These are phyloP conservation scores for Castanospermum australe DNA, from an alignment of 306 rosid genomes.

Conservation along the genomic window DNA sequence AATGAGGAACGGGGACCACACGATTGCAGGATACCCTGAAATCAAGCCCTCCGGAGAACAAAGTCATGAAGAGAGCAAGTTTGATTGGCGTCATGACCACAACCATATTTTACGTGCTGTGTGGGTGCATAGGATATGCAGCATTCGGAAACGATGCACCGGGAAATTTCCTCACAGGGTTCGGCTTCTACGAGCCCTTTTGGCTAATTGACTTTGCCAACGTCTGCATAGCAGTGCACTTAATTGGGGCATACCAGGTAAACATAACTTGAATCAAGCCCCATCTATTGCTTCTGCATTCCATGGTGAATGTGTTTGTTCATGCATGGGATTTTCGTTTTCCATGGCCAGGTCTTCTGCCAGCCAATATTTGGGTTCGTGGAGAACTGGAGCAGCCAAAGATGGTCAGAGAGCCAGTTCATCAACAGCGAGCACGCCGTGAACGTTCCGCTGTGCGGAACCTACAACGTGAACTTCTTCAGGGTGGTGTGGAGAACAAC, in stretches of 20 bases:
- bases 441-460: slow-evolving; percentile 55
- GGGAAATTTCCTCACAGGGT: slow-evolving; percentile 96
- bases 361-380: slow-evolving; percentile 83
- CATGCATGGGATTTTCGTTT: not conserved
- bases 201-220: slow-evolving; percentile 95
- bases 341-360: slow-evolving; percentile 65
- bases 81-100: slow-evolving; percentile 75
- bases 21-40: slow-evolving; percentile 76
- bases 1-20: not conserved
- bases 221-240: slow-evolving; percentile 79
- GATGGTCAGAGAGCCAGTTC: slow-evolving; percentile 71
- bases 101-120: slow-evolving; percentile 73
- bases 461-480: slow-evolving; percentile 54
- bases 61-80: slow-evolving; percentile 82
- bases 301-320: not conserved
- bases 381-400: slow-evolving; percentile 45
- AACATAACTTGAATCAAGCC: not conserved
- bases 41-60: slow-evolving; percentile 89
- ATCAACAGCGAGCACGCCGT: slow-evolving; percentile 51
- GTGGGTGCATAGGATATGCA: slow-evolving; percentile 88
- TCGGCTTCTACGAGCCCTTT: slow-evolving; percentile 97
- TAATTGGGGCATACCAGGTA: slow-evolving; percentile 94
- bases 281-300: not conserved
- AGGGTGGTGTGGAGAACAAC: slow-evolving; percentile 79
- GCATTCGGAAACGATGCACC: slow-evolving; percentile 95